Conservation (phyloP, 2,329 filamentous ascomycete species). For the Exophiala aquamarina region DNA sequence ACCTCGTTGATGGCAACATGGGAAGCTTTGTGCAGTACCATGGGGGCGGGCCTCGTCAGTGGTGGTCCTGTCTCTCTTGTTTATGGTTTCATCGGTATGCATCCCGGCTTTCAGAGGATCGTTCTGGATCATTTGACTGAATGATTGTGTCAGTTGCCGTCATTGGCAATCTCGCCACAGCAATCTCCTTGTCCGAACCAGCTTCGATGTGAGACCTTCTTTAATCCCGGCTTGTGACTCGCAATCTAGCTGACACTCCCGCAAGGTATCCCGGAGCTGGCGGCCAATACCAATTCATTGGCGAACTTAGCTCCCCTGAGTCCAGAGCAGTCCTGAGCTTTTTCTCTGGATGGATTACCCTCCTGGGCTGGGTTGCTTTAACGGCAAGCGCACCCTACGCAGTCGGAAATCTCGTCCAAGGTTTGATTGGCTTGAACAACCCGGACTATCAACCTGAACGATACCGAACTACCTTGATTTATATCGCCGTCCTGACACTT, state of each 20-base stretch:
- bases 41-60: constrained; percentile 15
- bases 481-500: constrained; percentile 33
- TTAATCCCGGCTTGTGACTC: neutral
- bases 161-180: constrained; percentile 34
- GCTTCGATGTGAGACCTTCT: constrained; percentile 32
- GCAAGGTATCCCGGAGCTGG: constrained; percentile 24
- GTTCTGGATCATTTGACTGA: constrained; percentile 1
- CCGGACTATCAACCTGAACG: constrained; percentile 33
- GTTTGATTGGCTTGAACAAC: constrained; percentile 35
- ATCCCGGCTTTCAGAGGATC: neutral
- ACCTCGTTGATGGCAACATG: constrained; percentile 11
- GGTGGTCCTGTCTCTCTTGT: constrained; percentile 18
- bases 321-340: neutral
- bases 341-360: constrained; percentile 32
- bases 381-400: constrained; percentile 35
- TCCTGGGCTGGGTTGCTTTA: constrained; percentile 38
- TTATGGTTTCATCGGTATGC: constrained; percentile 12
- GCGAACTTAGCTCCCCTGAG: constrained; percentile 23
- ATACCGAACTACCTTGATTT: constrained; percentile 41
- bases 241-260: neutral
- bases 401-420: constrained; percentile 33
- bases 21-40: constrained; percentile 13
- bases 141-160: neutral
- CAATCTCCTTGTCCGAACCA: constrained; percentile 40
- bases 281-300: constrained; percentile 41